Evolutionary conservation across 768 basidiomycete genomes (phyloP).

Genomic region (Termitomyces sp.): DNA sequence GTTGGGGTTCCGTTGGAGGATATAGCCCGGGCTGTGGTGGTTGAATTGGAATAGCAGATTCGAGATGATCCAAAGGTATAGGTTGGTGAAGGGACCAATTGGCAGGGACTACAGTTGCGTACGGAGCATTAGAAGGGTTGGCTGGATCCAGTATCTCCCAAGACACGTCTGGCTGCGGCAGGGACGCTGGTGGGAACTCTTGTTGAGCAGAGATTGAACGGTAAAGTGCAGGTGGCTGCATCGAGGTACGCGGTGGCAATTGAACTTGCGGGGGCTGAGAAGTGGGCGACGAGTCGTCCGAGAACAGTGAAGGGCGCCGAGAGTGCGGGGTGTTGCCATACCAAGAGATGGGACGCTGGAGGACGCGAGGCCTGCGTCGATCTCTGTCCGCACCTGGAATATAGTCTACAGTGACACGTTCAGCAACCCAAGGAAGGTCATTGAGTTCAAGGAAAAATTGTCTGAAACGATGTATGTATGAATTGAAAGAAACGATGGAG

Average conservation of each 20-base stretch:
- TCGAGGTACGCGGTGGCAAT: not conserved
- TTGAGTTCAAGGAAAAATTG: slow-evolving; percentile 26
- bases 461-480: slow-evolving; percentile 23
- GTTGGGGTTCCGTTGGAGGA: not conserved
- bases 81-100: slow-evolving; percentile 3
- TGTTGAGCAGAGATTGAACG: not conserved
- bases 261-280: not conserved
- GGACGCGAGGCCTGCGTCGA: slow-evolving; percentile 8
- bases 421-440: slow-evolving; percentile 31
- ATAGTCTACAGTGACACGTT: slow-evolving; percentile 28
- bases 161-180: not conserved
- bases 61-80: not conserved
- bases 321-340: slow-evolving; percentile 9
- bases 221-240: not conserved
- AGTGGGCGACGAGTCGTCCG: slow-evolving; percentile 10
- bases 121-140: slow-evolving; percentile 6
- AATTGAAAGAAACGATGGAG: slow-evolving; percentile 22
- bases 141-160: not conserved
- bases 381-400: slow-evolving; percentile 19
- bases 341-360: slow-evolving; percentile 13
- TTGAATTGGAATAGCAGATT: not conserved
- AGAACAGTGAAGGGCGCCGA: slow-evolving; percentile 7
- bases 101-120: slow-evolving; percentile 5
- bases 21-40: not conserved
- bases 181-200: not conserved